Evolutionary conservation across 139 green algal species (phyloP).

Genomic region (Pycnococcus provasolii): DNA sequence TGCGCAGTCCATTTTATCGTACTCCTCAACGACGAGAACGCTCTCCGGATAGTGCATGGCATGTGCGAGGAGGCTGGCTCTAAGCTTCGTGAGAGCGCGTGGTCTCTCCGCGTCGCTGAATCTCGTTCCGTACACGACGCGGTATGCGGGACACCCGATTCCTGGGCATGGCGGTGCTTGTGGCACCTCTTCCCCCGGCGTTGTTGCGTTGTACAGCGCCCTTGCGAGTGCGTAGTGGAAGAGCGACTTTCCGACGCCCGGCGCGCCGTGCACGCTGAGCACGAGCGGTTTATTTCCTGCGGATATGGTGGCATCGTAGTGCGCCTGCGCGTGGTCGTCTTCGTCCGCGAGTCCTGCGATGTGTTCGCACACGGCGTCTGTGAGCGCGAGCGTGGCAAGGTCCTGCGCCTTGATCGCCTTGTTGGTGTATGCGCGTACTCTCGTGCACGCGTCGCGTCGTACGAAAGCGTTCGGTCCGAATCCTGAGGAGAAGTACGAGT

Average conservation of each 20-base stretch:
- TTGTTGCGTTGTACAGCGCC: conserved; percentile 56
- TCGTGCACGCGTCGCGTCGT: too few relatives aligned
- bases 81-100: neutral
- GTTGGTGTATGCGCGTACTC: too few relatives aligned
- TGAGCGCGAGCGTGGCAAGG: conserved; percentile 45
- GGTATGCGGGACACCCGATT: conserved; percentile 52
- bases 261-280: conserved; percentile 70
- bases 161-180: conserved; percentile 24
- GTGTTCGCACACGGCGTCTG: conserved; percentile 68
- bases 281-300: conserved; percentile 55
- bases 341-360: conserved; percentile 21
- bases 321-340: neutral
- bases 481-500: too few relatives aligned
- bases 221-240: conserved; percentile 57
- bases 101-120: neutral
- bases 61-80: conserved; percentile 48
- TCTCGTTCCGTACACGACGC: conserved; percentile 67
- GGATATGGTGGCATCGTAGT: too few relatives aligned
- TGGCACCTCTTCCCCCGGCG: neutral
- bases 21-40: conserved; percentile 87
- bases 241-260: conserved; percentile 80
- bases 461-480: too few relatives aligned
- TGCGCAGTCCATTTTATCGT: conserved; percentile 82
- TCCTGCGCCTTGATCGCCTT: conserved; percentile 60
- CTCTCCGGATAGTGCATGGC: conserved; percentile 43